Evolutionary conservation across 768 basidiomycete genomes (phyloP).

Genomic region (Favolaschia claudopus): DNA sequence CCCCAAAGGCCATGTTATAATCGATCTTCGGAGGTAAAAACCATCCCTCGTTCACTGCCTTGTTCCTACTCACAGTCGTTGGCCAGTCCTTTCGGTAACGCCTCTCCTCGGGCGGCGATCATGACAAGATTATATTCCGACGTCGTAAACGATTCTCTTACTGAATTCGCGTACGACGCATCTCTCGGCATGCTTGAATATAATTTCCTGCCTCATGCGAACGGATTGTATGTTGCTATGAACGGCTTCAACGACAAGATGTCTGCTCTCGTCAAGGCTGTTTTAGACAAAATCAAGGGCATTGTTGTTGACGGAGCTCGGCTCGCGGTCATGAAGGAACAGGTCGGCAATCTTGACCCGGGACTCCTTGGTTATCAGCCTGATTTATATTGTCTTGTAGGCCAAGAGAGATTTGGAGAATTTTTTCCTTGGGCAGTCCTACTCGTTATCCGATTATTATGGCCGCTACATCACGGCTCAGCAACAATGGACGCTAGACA

Average conservation of each 20-base stretch:
- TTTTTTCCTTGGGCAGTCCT: conserved; percentile 86
- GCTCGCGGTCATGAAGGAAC: conserved; percentile 84
- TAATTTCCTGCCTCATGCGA: conserved; percentile 64
- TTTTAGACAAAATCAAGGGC: conserved; percentile 72
- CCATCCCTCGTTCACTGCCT: not conserved
- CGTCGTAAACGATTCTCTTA: conserved; percentile 86
- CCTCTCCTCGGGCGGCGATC: conserved; percentile 73
- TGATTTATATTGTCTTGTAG: conserved; percentile 44
- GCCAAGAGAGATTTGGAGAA: conserved; percentile 83
- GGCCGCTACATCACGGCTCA: conserved; percentile 74
- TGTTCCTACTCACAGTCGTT: conserved; percentile 1
- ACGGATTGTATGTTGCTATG: conserved; percentile 72
- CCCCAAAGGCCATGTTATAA: conserved; percentile 81
- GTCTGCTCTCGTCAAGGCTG: conserved; percentile 71
- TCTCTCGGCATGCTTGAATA: conserved; percentile 90
- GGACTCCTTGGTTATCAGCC: conserved; percentile 7
- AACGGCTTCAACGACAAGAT: conserved; percentile 95
- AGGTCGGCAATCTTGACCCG: conserved; percentile 52
- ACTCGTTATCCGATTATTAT: conserved; percentile 80
- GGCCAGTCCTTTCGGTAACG: conserved; percentile 62
- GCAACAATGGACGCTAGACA: conserved; percentile 76
- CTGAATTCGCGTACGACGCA: conserved; percentile 93
- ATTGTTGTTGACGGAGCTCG: conserved; percentile 74
- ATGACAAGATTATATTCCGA: conserved; percentile 86
- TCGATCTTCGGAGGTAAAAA: conserved; percentile 77